Evolutionary conservation across 1,284 basidiomycete genomes (phyloP).

Genomic region (Phlebopus sp.): DNA sequence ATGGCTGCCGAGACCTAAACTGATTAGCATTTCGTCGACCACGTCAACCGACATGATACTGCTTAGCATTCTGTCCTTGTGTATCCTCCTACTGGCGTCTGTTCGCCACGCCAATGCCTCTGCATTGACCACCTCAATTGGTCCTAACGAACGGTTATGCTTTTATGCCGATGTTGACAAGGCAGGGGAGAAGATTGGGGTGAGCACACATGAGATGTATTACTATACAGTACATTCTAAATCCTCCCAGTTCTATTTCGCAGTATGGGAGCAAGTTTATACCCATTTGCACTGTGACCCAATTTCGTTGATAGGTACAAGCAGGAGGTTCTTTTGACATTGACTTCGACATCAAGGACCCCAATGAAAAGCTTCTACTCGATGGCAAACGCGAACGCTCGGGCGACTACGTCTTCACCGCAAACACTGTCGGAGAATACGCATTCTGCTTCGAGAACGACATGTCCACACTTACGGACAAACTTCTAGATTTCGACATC

Average conservation of each 20-base stretch:
- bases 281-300: conserved; percentile 25
- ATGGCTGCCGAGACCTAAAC: conserved; percentile 20
- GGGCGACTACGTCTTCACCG: conserved; percentile 96
- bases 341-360: conserved; percentile 91
- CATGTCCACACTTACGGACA: conserved; percentile 86
- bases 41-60: conserved; percentile 20
- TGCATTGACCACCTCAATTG: conserved; percentile 85
- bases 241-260: conserved; percentile 53
- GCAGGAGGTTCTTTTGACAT: conserved; percentile 97
- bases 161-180: conserved; percentile 98
- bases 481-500: conserved; percentile 95
- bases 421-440: conserved; percentile 93
- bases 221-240: conserved; percentile 15
- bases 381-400: conserved; percentile 88
- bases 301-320: conserved; percentile 65
- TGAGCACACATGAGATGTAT: conserved; percentile 36
- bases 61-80: conserved; percentile 18
- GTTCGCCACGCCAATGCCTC: conserved; percentile 39
- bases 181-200: conserved; percentile 86
- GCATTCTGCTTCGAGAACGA: conserved; percentile 99
- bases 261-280: conserved; percentile 44
- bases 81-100: conserved; percentile 23
- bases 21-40: no score
- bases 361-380: conserved; percentile 81
- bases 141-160: conserved; percentile 86